Evolutionary conservation across 2,329 filamentous ascomycete species (phyloP), one percentile per base, ranked within the genome.

Genomic region (Aspergillus vadensis): DNA sequence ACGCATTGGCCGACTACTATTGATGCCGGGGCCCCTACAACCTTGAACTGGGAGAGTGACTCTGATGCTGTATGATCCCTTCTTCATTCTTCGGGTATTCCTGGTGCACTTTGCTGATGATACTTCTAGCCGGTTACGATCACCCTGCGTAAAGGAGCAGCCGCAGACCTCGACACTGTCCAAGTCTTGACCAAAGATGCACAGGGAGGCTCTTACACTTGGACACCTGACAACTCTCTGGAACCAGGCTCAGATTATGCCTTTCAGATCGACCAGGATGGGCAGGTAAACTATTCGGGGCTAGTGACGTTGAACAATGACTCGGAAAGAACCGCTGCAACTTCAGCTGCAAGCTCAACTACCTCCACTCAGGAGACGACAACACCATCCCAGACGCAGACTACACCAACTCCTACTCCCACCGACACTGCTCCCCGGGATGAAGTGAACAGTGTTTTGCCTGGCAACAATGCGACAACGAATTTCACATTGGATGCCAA

Each of bases 211-310:
- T 74, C 70, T 23, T 85, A 77, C 77, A 76, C 74, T 58, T 88
- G 83, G 83, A 83, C 77, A 15, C 81, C 83, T 5, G 70, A 74
- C 41, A 70, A 68, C 23, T 72, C 68, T 41, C 75, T 86, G 27
- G 67, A 72, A 48, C 72, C 79, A 63, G 80, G 74, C 58, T 61
- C 71, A 39, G 77, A 85, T 75, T 88, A 88, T 69, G 85, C 86
- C 57, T 80, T 88, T 60, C 74, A 86, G 72, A 86, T 88, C 74
- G 71, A 68, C 14, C 85, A 87, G 70, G 81, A 78, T 60, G 74
- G 70, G 43, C 62, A 73, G 50, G 69, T 77, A 71, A 88, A 88
- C 77, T 88, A 86, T 77, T 83, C 80, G 49, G 82, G 80, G 48
- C 79, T 79, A 30, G 79, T 88, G 71, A 68, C 70, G 32, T 70